These are phyloP conservation scores for Trichoderma sp. DNA, from an alignment of 2,329 filamentous ascomycete genomes.

Conservation along the genomic window DNA sequence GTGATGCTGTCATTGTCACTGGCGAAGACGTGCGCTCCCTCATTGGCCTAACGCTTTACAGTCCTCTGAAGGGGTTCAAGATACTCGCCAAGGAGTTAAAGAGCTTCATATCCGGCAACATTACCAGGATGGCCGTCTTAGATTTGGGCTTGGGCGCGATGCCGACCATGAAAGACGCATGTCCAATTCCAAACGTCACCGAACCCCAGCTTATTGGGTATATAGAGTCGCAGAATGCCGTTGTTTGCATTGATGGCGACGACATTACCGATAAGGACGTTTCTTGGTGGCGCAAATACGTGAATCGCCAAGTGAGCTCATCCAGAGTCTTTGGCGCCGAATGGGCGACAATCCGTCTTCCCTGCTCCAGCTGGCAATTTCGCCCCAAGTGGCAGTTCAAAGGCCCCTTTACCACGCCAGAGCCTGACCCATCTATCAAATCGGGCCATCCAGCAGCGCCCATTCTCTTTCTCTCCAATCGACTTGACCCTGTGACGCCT, in stretches of 20 bases:
- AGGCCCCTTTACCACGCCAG: conserved; percentile 41
- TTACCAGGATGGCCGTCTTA: conserved; percentile 11
- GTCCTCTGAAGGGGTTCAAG: conserved; percentile 33
- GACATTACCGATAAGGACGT: conserved; percentile 32
- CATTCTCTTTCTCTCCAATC: conserved; percentile 49
- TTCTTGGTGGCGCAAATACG: conserved; percentile 39
- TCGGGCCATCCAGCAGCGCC: conserved; percentile 46
- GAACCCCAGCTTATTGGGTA: background rate
- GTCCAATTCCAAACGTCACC: conserved; percentile 21
- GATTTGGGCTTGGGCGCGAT: conserved; percentile 4
- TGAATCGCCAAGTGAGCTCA: conserved; percentile 35
- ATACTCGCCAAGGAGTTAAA: conserved; percentile 29
- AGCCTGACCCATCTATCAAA: conserved; percentile 32
- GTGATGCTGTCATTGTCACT: conserved; percentile 38
- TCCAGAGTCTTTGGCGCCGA: conserved; percentile 40
- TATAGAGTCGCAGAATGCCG: conserved; percentile 34
- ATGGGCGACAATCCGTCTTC: conserved; percentile 45
- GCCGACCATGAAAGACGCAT: conserved; percentile 35
- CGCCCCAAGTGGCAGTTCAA: conserved; percentile 48
- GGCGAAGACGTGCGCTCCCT: conserved; percentile 38
- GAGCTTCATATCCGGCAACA: conserved; percentile 32
- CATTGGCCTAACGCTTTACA: conserved; percentile 40
- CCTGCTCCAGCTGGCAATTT: conserved; percentile 46
- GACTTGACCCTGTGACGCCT: conserved; percentile 53
- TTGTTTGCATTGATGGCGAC: conserved; percentile 45